Evolutionary conservation across 805 yeast genomes (phyloP).

Genomic region (Candida vartiovaarae): DNA sequence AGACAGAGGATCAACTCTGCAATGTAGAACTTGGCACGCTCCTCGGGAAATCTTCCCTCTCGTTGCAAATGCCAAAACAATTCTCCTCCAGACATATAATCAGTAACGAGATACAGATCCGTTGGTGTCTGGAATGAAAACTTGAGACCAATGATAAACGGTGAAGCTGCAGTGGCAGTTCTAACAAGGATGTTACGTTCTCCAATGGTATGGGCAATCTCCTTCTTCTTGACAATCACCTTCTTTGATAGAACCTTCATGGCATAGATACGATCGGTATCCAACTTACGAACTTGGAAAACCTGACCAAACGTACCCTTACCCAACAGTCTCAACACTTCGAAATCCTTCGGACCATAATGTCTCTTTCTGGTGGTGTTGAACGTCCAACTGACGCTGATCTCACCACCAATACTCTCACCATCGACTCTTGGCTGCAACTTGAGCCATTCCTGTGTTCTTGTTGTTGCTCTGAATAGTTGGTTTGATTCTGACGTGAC

Average conservation of each 20-base stretch:
- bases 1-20: slow-evolving; percentile 92
- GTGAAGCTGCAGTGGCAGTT: slow-evolving; percentile 80
- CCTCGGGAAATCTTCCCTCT: slow-evolving; percentile 91
- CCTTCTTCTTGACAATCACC: slow-evolving; percentile 93
- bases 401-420: slow-evolving; percentile 71
- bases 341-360: slow-evolving; percentile 93
- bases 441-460: slow-evolving; percentile 63
- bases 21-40: slow-evolving; percentile 92
- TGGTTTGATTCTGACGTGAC: slow-evolving; percentile 74
- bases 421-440: slow-evolving; percentile 69
- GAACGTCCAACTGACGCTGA: slow-evolving; percentile 70
- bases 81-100: slow-evolving; percentile 98
- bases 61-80: slow-evolving; percentile 94
- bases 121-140: slow-evolving; percentile 94
- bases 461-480: slow-evolving; percentile 28
- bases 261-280: slow-evolving; percentile 87
- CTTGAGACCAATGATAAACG: slow-evolving; percentile 94
- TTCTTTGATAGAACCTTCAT: slow-evolving; percentile 95
- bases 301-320: slow-evolving; percentile 98
- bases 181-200: slow-evolving; percentile 92
- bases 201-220: slow-evolving; percentile 96
- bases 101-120: slow-evolving; percentile 89
- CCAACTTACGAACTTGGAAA: slow-evolving; percentile 88
- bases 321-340: slow-evolving; percentile 82
- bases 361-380: slow-evolving; percentile 62